These are phyloP conservation scores for Thalassiosira profunda DNA, from an alignment of 108 stramenopile species.

Conservation along the genomic window DNA sequence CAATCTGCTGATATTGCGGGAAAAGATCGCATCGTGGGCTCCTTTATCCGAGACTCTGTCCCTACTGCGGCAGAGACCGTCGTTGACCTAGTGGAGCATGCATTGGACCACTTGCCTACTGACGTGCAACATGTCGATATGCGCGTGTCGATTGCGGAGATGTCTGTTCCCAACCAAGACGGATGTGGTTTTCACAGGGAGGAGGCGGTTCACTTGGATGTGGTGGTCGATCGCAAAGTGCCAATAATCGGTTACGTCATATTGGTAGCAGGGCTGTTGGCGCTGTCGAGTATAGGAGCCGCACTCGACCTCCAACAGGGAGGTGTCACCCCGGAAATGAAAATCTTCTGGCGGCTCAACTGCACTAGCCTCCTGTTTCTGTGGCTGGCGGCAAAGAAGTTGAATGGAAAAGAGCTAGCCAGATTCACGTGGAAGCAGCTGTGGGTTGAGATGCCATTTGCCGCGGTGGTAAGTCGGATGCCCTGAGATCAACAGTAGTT, in stretches of 20 bases:
- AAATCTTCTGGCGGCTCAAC: constrained; percentile 60
- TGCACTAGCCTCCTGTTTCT: constrained; percentile 48
- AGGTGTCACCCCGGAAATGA: constrained; percentile 50
- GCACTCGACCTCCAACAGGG: constrained; percentile 54
- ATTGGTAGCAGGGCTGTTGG: constrained; percentile 51
- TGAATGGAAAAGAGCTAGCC: constrained; percentile 37
- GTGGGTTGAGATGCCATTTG: constrained; percentile 38
- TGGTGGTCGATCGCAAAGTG: constrained; percentile 28
- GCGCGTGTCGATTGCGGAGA: constrained; percentile 30
- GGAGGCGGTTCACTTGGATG: constrained; percentile 35
- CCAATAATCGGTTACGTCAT: constrained; percentile 58
- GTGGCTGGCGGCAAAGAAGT: constrained; percentile 27
- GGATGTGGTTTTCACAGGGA: no score
- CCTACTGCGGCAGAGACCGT: constrained; percentile 7
- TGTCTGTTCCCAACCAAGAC: not conserved
- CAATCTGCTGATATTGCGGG: constrained; percentile 2
- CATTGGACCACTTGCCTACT: constrained; percentile 31
- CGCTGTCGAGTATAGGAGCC: constrained; percentile 62
- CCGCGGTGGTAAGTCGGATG: no score
- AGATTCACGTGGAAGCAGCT: constrained; percentile 52
- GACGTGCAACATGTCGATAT: constrained; percentile 42
- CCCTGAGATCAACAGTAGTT: no score
- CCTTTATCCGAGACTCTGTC: not conserved
- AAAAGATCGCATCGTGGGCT: constrained; percentile 1
- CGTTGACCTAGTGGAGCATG: constrained; percentile 7